Evolutionary conservation across 179 eudicot species (phyloP).

Genomic region (Actinidia arguta): DNA sequence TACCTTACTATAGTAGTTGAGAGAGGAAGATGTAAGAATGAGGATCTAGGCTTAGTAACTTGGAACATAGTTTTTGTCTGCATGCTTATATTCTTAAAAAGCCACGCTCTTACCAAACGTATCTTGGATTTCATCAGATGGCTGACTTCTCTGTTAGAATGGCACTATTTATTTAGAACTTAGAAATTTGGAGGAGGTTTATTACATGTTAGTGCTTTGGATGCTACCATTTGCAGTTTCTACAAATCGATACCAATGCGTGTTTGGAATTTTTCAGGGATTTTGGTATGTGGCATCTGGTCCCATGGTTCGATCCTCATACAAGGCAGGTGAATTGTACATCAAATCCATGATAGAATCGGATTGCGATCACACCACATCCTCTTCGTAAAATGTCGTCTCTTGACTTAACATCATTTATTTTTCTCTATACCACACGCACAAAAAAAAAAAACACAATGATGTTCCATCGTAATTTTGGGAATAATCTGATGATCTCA

Average conservation of each 20-base stretch:
- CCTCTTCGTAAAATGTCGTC: slow-evolving; percentile 36
- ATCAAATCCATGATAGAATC: slow-evolving; percentile 94
- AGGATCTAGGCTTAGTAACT: neutral
- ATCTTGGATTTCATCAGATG: neutral
- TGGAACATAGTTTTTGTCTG: neutral
- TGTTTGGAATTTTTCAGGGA: slow-evolving; percentile 56
- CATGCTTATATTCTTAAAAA: neutral
- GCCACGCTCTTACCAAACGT: neutral
- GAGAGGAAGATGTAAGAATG: neutral
- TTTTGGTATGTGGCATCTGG: slow-evolving; percentile 98
- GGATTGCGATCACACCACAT: slow-evolving; percentile 83
- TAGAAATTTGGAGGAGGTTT: slow-evolving; percentile 2
- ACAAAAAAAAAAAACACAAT: too few species aligned
- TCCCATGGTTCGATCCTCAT: slow-evolving; percentile 95
- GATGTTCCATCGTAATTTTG: neutral
- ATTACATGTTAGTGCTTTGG: neutral
- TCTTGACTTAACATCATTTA: neutral
- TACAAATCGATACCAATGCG: neutral
- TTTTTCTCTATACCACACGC: neutral
- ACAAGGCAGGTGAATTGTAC: slow-evolving; percentile 94
- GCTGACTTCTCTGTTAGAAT: neutral
- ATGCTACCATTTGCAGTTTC: neutral
- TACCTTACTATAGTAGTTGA: too few species aligned
- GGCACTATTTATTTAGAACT: neutral
- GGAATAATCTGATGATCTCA: neutral